phyloP scores from a whole-genome alignment of 768 basidiomycete genomes.

The Lenzites betulinus region DNA sequence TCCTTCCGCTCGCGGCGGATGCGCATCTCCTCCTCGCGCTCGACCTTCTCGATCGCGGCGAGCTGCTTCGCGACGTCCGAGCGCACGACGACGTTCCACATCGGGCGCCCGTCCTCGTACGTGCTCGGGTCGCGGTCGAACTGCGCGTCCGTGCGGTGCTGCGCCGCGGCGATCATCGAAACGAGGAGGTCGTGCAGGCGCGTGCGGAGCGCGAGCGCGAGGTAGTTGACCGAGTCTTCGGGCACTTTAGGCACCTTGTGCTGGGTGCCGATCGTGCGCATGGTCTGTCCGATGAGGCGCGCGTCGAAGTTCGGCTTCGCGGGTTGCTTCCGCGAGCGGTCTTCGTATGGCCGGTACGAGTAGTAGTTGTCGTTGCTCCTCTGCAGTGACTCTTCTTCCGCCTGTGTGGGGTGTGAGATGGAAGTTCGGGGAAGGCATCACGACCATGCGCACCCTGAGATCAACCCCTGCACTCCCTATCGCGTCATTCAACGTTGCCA shows the following conservation, averaged over 20 bases:
- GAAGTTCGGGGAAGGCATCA: neutral
- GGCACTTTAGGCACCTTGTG: slow-evolving; percentile 71
- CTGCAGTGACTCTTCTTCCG: slow-evolving; percentile 83
- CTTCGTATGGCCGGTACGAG: slow-evolving; percentile 67
- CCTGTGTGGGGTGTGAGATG: slow-evolving; percentile 43
- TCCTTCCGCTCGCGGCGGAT: slow-evolving; percentile 79
- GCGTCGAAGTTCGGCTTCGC: slow-evolving; percentile 69
- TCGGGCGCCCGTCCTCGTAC: slow-evolving; percentile 68
- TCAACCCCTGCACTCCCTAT: slow-evolving; percentile 87
- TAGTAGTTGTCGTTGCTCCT: slow-evolving; percentile 63
- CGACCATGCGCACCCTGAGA: slow-evolving; percentile 54
- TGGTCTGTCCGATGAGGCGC: slow-evolving; percentile 60
- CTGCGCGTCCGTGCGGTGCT: slow-evolving; percentile 70
- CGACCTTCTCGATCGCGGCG: slow-evolving; percentile 69
- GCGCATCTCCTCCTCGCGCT: slow-evolving; percentile 82
- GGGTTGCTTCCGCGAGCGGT: slow-evolving; percentile 79
- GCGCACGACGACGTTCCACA: slow-evolving; percentile 83
- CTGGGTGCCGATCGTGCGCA: slow-evolving; percentile 65
- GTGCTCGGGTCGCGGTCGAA: slow-evolving; percentile 67
- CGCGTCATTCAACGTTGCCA: slow-evolving; percentile 81
- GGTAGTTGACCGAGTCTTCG: slow-evolving; percentile 73
- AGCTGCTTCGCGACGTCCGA: slow-evolving; percentile 81
- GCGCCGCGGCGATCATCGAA: slow-evolving; percentile 66
- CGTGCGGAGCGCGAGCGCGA: slow-evolving; percentile 76
- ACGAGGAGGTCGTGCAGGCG: slow-evolving; percentile 71